Evolutionary conservation across 257 asterid genomes (phyloP), one percentile per base, ranked within the genome.

Genomic region (Solanum verrucosum): DNA sequence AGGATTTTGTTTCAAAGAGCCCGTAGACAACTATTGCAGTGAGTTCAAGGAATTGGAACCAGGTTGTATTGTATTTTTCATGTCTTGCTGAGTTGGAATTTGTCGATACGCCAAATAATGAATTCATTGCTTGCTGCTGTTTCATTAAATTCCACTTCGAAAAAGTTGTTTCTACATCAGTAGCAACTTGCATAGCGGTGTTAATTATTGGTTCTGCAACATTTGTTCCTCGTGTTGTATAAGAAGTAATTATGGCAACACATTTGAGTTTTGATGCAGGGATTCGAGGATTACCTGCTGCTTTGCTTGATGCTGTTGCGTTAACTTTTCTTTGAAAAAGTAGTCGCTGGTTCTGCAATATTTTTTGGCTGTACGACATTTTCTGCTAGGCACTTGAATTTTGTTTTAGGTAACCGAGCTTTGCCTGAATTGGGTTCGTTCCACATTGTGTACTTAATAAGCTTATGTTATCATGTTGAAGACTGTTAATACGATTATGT

Each of bases 401-500:
- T 83, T 40, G 73, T 88, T 93, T 98, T 88, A 93, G 94, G 85
- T 92, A 84, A 90, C 87, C 92, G 37, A 88, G 91, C 92, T 93
- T 94, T 87, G 33, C 73, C 90, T 92, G 97, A 86, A 93, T 85
- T 1, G 93, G 14, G 73, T 94, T 85, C 49, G 91, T 75, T 68
- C 95, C 97, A 91, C 90, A 89, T 88, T 94, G 98, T 70, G 97
- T 92, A 78, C 97, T 89, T n/a, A 95, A 90, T 18, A 96, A 86
- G 90, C 89, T 93, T 72, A 93, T 82, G 90, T 89, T 93, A 92
- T 92, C 93, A 90, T 95, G 95, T 84, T 95, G 98, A 15, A 95
- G 85, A 34, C 94, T 94, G 87, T 93, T 90, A 84, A 92, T 93
- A 31, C 95, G 86, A 92, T 92, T 95, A 88, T 95, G 96, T 89